Evolutionary conservation across 257 asterid genomes (phyloP).

Genomic region (Henckelia pumila): DNA sequence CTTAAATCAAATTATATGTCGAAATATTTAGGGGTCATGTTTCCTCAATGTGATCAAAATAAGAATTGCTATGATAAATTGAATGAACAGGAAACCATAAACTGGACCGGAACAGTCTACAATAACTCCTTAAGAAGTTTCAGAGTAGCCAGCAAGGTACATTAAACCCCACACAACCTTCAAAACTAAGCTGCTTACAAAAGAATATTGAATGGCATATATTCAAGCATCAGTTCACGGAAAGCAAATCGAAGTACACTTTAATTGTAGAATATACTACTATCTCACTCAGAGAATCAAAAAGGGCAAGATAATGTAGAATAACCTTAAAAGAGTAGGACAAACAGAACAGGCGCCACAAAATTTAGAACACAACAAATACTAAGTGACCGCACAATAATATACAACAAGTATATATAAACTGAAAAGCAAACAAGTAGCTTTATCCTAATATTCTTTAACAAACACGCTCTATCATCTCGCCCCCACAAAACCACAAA

Average conservation of each 20-base stretch:
- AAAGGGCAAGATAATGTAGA: conserved; percentile 2
- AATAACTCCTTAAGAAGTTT: not conserved
- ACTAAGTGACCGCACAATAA: conserved; percentile 25
- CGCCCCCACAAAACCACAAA: not conserved
- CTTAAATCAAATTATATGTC: conserved; percentile 1
- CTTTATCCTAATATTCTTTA: conserved; percentile 34
- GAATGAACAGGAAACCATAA: conserved; percentile 5
- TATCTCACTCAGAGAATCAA: not conserved
- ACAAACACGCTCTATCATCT: conserved; percentile 20
- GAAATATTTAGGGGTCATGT: not conserved
- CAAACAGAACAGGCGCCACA: conserved; percentile 20
- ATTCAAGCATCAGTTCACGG: not conserved
- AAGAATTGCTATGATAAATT: not conserved
- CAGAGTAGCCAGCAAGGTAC: conserved; percentile 15
- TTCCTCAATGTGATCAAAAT: not conserved
- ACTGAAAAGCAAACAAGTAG: conserved; percentile 9
- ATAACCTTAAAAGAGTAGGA: conserved; percentile 20
- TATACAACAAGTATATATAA: conserved; percentile 11
- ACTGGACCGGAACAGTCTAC: conserved; percentile 11
- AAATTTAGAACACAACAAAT: conserved; percentile 32
- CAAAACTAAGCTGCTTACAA: conserved; percentile 1
- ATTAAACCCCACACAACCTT: conserved; percentile 9
- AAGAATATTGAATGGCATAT: conserved; percentile 10
- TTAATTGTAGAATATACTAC: conserved; percentile 14
- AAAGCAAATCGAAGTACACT: conserved; percentile 16